Base-by-base conservation (phyloP, 345 rosid species). In the Nephelium lappaceum region DNA sequence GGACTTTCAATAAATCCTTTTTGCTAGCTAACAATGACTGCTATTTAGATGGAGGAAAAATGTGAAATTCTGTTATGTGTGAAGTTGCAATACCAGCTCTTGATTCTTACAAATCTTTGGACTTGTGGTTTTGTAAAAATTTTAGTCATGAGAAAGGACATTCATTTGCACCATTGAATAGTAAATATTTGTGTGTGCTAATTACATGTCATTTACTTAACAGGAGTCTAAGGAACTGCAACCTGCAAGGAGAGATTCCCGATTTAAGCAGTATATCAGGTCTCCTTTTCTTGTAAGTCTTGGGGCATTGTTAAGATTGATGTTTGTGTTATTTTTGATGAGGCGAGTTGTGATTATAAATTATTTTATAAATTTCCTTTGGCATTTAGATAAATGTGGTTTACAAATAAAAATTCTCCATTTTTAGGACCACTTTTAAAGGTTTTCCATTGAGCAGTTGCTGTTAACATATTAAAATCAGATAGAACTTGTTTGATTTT, bases 171-270 rank as follows among this genome's bases (percentile, higher is more conserved):
- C n/a, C 7, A 19, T 21, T 42, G 12, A 69, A 51, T 58, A 53
- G 38, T 51, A 58, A 36, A 71, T 51, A 63, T 57, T 16, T 16
- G n/a, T 24, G 49, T 18, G 39, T 39, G 75, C 42, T 19, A 25
- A 19, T 69, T 61, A 64, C 18, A 0, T 49, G 27, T 24, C 5
- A 10, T 47, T 77, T 38, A 71, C 60, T 68, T 5, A 25, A n/a
- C 83, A 89, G 89, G 80, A 86, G 88, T 85, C 93, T 89, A 31
- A 85, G 89, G 71, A 86, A 89, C 77, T 88, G 93, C 83, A 84
- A 66, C 74, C 68, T 89, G 81, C 31, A 68, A 78, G 93, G 93
- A 80, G 45, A 82, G 43, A 69, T 88, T 69, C 93, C 89, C 55
- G 93, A 89, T 82, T 41, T 89, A 43, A 89, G 91, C 80, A 68